Conservation (phyloP, 192 early-diverging fungal genomes). For the Umbelopsis isabellina region DNA sequence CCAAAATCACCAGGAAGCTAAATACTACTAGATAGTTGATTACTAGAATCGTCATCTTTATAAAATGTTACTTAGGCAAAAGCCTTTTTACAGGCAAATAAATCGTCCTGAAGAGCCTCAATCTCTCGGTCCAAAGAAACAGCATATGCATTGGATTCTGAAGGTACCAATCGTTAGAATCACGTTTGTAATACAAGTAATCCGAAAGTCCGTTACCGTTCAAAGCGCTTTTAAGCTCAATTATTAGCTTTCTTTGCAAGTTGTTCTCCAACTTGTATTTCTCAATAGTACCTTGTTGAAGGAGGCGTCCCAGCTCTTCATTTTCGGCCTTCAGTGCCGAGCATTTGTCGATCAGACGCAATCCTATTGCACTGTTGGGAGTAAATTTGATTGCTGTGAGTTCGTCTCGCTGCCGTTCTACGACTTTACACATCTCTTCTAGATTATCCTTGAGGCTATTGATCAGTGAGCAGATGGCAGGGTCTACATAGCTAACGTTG, state of each 20-base stretch:
- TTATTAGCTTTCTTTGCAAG: slow-evolving; percentile 31
- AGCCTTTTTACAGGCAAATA: neutral
- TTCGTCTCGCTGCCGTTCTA: slow-evolving; percentile 28
- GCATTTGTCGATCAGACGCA: slow-evolving; percentile 32
- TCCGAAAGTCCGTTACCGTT: slow-evolving; percentile 13
- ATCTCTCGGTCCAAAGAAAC: slow-evolving; percentile 28
- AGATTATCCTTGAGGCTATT: slow-evolving; percentile 34
- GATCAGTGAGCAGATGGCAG: slow-evolving; percentile 35
- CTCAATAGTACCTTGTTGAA: slow-evolving; percentile 34
- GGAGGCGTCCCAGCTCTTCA: slow-evolving; percentile 36
- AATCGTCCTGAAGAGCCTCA: slow-evolving; percentile 26
- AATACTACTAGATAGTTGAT: no score
- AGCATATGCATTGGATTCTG: slow-evolving; percentile 28
- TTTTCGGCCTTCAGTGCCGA: slow-evolving; percentile 32
- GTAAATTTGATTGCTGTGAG: slow-evolving; percentile 34
- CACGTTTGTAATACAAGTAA: neutral
- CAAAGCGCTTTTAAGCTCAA: slow-evolving; percentile 29
- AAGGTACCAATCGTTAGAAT: neutral
- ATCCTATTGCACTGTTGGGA: slow-evolving; percentile 30
- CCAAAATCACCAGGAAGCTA: no score
- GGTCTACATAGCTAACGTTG: slow-evolving; percentile 26
- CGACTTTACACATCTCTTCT: slow-evolving; percentile 29
- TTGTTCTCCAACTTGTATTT: slow-evolving; percentile 36
- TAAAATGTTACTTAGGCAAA: no score
- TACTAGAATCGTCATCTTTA: no score